Base-by-base conservation (phyloP, 1,284 basidiomycete genomes). In the Naganishia sp. region DNA sequence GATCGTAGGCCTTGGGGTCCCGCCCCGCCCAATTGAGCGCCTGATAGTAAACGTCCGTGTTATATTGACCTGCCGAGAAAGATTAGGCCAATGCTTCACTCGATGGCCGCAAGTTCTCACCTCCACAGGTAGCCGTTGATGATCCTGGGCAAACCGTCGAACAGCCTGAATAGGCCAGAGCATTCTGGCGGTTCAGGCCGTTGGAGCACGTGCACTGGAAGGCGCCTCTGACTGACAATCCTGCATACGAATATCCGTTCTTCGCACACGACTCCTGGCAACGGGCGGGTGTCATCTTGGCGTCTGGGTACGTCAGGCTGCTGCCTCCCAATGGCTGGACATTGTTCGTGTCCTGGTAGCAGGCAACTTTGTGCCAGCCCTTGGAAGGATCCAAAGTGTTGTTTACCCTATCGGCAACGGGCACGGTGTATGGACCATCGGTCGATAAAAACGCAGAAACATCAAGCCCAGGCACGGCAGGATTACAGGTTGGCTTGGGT, bases 331-430 rank as follows among this genome's bases (percentile, higher is more conserved):
- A 15, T 9, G 45, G 45, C n/a, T 18, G 7, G 31, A 43, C 42
- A 13, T 42, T 21, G n/a, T 36, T 25, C 43, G 31, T 23, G 43
- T 31, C 61, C 49, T n/a, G 25, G 50, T 36, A 72, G 64, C 75
- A 77, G 3, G 63, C 71, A 28, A 73, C 45, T 39, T 67, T n/a
- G 21, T 65, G 50, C 75, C 75, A 76, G 1, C 70, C 74, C 0
- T 65, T 59, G 1, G 65, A 65, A 10, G 25, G 39, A 25, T 72
- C 69, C 49, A 33, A 28, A 7, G n/a, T 36, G 11, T 39, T 31
- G 18, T 21, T 31, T 10, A 31, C 6, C 42, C 50, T 46, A 39
- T 57, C 65, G 25, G 66, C 45, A 9, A 50, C 55, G 11, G 63
- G 44, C 13, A 69, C 71, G 18, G 68, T 59, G 16, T 63, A 54